Base-by-base conservation (phyloP, 2,329 filamentous ascomycete genomes). In the Nemania bipapillata region DNA sequence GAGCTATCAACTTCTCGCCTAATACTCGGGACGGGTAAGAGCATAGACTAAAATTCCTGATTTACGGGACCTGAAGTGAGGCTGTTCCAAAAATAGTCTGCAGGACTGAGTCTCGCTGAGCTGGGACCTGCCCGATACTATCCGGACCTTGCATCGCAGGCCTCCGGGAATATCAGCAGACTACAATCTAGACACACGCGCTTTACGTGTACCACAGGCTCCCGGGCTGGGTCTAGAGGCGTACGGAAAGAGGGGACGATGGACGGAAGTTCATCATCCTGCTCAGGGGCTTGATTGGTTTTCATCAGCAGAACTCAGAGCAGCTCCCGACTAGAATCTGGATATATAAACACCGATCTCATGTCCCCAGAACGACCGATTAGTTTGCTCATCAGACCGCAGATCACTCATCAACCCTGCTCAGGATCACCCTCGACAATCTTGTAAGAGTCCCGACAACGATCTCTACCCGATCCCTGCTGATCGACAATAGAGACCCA, bases 331-430 rank as follows among this genome's bases (percentile, higher is more conserved):
- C 20, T 9, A 9, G 28, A 40, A 37, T 6, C 20, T n/a, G 47
- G n/a, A 59, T 67, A 67, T 67, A 67, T 66, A 66, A 63, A 67
- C 54, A 67, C 12, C 20, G 17, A 26, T 35, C 22, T 24, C 30
- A 28, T 53, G 47, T 55, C 59, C 22, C 54, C 5, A 35, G 26
- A 47, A n/a, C 24, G 37, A 24, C 22, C 20, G 15, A 63, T n/a
- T 42, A 37, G 4, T 8, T 37, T 28, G 53, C 30, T 63, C 45
- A 2, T 37, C 56, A 66, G n/a, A 9, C 32, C 22, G 53, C 53
- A 62, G 64, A 66, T 62, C 64, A 40, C 52, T 32, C 35, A 45
- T 66, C 45, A 53, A 62, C 35, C 61, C 58, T 20, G 4, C 32
- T 20, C 26, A 53, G n/a, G 52, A 66, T 65, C 63, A 30, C 28